Evolutionary conservation across 306 rosid species (phyloP), one percentile per base, ranked within the genome.

Genomic region (Dalbergia cultrata): DNA sequence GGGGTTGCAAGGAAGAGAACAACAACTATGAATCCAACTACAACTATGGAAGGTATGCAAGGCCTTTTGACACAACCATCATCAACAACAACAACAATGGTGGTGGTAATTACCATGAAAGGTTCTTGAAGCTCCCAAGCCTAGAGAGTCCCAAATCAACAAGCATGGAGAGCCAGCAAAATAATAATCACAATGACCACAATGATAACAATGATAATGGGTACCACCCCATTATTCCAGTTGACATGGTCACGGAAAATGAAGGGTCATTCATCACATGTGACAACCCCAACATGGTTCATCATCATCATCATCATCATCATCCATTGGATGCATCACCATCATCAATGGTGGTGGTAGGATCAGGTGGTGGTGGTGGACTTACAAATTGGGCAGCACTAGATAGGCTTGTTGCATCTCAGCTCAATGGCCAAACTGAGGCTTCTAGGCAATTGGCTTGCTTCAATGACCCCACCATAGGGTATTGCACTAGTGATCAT

Each of bases 391-490:
- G 99, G 99, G 90, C 84, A 12, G 86, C 93, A 0, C 79, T 95
- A 26, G 99, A 95, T 77, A 87, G 94, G n/a, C 85, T 95, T 0
- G 95, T 93, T 5, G 99, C 98, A 2, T 93, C 92, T 9, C 99
- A 93, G 47, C 87, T 93, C 6, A 95, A 93, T 70, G 95, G 95
- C 35, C 91, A 88, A 52, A 79, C 80, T 2, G 90, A 87, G 47
- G 10, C 83, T 53, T 82, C 91, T n/a, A 80, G 89, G 85, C 87
- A 81, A 72, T 50, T 89, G 45, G 80, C 86, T 5, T 77, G 91
- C 59, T 92, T 89, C 79, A 77, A 60, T 45, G 90, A 89, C 82
- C 92, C 91, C 80, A 78, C 80, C 19, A 75, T 80, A 67, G 68
- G 31, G 3, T 85, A 73, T 35, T 72, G 81, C 78, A 74, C 64